Conservation (phyloP, 2,329 filamentous ascomycete species). For the Moelleriella libera region DNA sequence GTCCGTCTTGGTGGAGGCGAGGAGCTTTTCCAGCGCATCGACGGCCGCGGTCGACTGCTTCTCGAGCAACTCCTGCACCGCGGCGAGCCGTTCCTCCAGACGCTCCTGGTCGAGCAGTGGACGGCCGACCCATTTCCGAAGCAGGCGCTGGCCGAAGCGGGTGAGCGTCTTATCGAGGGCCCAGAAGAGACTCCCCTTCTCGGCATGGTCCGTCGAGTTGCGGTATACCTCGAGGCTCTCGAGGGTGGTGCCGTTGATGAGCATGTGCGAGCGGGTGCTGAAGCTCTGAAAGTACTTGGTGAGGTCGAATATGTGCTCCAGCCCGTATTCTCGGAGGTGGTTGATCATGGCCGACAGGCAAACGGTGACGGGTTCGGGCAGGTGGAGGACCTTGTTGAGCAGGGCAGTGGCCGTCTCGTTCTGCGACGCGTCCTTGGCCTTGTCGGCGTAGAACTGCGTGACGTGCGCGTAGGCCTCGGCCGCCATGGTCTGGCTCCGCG, state of each 20-base stretch:
- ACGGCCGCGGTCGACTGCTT: constrained; percentile 51
- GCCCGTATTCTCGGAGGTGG: constrained; percentile 78
- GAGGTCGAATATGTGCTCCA: constrained; percentile 89
- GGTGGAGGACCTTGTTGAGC: constrained; percentile 71
- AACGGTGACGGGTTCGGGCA: constrained; percentile 76
- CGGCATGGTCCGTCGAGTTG: constrained; percentile 76
- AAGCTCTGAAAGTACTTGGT: constrained; percentile 97
- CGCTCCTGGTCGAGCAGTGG: constrained; percentile 64
- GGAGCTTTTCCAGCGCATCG: constrained; percentile 59
- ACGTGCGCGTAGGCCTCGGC: constrained; percentile 81
- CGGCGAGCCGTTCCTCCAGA: constrained; percentile 66
- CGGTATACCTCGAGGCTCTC: constrained; percentile 92
- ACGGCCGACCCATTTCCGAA: constrained; percentile 90
- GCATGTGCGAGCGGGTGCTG: constrained; percentile 86
- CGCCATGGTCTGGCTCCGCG: constrained; percentile 66
- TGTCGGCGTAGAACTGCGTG: constrained; percentile 81
- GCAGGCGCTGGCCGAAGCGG: constrained; percentile 70
- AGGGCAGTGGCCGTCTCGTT: constrained; percentile 47
- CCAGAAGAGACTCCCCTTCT: constrained; percentile 89
- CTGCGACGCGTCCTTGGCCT: constrained; percentile 49
- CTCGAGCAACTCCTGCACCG: constrained; percentile 74
- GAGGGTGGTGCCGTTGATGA: constrained; percentile 87
- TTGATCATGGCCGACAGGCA: constrained; percentile 95
- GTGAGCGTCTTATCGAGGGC: constrained; percentile 86
- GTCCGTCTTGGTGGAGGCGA: constrained; percentile 61